Base-by-base conservation (phyloP, 192 early-diverging fungal species). In the Coemansia aciculifera region DNA sequence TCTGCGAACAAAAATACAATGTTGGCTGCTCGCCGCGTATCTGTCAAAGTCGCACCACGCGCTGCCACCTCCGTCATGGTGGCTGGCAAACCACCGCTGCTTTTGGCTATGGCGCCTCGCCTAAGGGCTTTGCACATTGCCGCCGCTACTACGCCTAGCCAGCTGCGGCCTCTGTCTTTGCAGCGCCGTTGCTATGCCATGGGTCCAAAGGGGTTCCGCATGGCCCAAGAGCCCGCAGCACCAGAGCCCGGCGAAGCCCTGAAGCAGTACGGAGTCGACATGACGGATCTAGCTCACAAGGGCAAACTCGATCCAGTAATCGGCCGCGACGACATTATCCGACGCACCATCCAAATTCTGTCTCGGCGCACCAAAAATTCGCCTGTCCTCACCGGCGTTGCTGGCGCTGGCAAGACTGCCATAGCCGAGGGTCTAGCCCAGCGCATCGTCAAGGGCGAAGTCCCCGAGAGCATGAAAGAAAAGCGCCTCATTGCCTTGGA, bases 241-340 rank as follows among this genome's bases (percentile, higher is more conserved):
- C 67, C 78, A 10, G 69, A 82, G 74, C 79, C 79, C n/a, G 79
- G 79, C 19, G 75, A 82, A 23, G 83, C 85, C 2, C 81, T 86
- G n/a, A 79, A 79, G 46, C 61, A 86, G 64, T 87, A 87, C 71
- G 90, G 91, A 13, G 82, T 90, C 10, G 90, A 93, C 68, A 77
- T 93, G 68, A 93, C 91, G 15, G 87, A 88, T 13, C 81, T 89
- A 37, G 92, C 91, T 19, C 68, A 78, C n/a, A 84, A 88, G 43
- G 91, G 91, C 59, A 93, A 93, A 62, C 86, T 93, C 3, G 92
- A 93, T 75, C 91, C 91, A 31, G 90, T 93, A 5, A 91, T 93
- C 52, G 91, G 91, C 12, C 85, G 91, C 49, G 91, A 93, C 66
- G 88, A 91, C 68, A 85, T 88, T 34, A 93, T 93, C 61, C 85